Conservation (phyloP, 352 stramenopile genomes). For the Phytophthora cajani region DNA sequence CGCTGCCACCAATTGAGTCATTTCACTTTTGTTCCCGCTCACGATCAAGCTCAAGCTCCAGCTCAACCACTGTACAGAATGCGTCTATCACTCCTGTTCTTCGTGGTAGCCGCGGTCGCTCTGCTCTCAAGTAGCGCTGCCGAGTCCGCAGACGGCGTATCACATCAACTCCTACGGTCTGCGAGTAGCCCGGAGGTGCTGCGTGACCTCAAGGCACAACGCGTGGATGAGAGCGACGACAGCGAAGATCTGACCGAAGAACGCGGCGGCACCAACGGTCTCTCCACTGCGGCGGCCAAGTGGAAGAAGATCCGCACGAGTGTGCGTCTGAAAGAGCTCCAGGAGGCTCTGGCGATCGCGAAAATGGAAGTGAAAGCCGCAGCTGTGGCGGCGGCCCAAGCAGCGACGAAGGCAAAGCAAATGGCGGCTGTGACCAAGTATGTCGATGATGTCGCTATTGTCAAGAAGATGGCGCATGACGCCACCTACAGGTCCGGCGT, state of each 20-base stretch:
- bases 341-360: neutral
- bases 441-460: neutral
- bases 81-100: neutral
- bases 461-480: neutral
- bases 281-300: neutral
- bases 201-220: neutral
- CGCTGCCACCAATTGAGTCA: neutral
- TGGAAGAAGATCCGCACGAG: conserved; percentile 1
- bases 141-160: neutral
- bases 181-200: neutral
- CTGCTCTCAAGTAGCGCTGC: neutral
- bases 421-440: neutral
- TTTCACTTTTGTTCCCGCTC: neutral
- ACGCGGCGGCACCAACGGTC: neutral
- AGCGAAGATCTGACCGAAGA: neutral
- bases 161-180: neutral
- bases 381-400: neutral
- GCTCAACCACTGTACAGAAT: neutral
- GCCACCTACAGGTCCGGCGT: neutral
- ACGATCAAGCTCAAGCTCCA: neutral
- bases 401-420: neutral
- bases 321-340: neutral
- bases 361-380: neutral
- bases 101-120: neutral
- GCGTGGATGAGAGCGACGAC: neutral